Conservation (phyloP, 176 grass and related monocot genomes). For the Carex parvula region DNA sequence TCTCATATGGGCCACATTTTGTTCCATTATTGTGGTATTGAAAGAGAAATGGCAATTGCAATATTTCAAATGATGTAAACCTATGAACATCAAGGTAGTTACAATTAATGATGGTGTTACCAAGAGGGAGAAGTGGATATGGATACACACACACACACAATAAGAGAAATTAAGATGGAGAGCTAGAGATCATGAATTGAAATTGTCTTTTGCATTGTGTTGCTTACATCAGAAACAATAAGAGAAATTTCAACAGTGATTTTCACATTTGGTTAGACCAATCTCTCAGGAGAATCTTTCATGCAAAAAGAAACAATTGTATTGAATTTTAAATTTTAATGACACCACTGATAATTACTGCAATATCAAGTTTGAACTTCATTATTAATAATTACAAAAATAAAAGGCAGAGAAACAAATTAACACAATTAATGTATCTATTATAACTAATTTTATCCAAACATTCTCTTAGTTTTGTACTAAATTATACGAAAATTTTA, state of each 20-base stretch:
- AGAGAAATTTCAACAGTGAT: not conserved
- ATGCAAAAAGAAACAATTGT: not conserved
- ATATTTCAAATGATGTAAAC: conserved; percentile 26
- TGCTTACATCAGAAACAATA: not conserved
- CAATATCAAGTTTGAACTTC: not conserved
- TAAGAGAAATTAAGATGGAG: not conserved
- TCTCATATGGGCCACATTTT: conserved; percentile 21
- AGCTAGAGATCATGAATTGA: not conserved
- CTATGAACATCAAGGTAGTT: conserved; percentile 28
- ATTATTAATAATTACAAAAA: not conserved
- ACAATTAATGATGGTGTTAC: conserved; percentile 21
- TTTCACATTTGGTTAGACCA: not conserved
- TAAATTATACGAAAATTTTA: not conserved
- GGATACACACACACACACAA: too few species aligned
- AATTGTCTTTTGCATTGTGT: not conserved
- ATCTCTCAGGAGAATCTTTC: not conserved
- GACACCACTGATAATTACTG: not conserved
- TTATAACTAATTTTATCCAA: not conserved
- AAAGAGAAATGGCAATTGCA: conserved; percentile 20
- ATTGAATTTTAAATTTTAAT: not conserved
- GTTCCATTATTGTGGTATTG: conserved; percentile 29
- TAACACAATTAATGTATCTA: not conserved
- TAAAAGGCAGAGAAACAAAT: not conserved
- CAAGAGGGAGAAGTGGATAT: conserved; percentile 5
- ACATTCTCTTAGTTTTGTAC: not conserved